Percentiles rank a stretch among this genome's conserved stretches.
Evolutionary conservation across 257 asterid species (phyloP).

Genomic region (Anisodus acutangulus): DNA sequence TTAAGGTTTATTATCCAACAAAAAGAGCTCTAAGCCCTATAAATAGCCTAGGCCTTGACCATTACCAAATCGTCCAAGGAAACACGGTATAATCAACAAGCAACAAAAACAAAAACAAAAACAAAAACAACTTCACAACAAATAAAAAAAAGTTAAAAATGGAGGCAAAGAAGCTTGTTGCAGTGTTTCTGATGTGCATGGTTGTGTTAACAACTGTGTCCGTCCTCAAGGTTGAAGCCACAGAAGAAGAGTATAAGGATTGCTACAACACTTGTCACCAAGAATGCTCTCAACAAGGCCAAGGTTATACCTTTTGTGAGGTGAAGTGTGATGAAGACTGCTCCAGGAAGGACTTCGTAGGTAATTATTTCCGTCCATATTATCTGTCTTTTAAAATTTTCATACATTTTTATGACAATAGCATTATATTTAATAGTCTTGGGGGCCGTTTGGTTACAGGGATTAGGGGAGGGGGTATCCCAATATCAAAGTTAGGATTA

Average conservation of each 20-base stretch:
- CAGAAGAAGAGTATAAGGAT: not conserved
- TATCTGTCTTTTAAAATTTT: not conserved
- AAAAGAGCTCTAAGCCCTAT: not conserved
- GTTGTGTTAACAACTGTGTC: slow-evolving; percentile 32
- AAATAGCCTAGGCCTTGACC: not conserved
- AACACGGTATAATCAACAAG: slow-evolving; percentile 18
- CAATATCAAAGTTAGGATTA: too few species aligned
- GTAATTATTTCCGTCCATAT: not conserved
- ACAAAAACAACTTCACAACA: not conserved
- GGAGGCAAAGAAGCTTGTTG: slow-evolving; percentile 33
- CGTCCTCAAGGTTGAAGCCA: slow-evolving; percentile 24
- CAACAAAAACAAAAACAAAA: not conserved
- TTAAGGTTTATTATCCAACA: not conserved
- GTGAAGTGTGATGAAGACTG: slow-evolving; percentile 36
- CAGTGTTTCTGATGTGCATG: slow-evolving; percentile 36
- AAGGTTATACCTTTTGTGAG: slow-evolving; percentile 38
- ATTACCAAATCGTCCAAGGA: not conserved
- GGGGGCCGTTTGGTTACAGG: not conserved
- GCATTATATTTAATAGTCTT: not conserved
- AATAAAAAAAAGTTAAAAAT: not conserved
- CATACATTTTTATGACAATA: not conserved
- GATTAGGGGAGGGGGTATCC: too few species aligned
- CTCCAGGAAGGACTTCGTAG: slow-evolving; percentile 21
- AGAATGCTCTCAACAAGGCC: slow-evolving; percentile 21
- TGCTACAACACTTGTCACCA: slow-evolving; percentile 36